phyloP scores from a whole-genome alignment of 495 filamentous ascomycete species.

The Penicillium subrubescens region DNA sequence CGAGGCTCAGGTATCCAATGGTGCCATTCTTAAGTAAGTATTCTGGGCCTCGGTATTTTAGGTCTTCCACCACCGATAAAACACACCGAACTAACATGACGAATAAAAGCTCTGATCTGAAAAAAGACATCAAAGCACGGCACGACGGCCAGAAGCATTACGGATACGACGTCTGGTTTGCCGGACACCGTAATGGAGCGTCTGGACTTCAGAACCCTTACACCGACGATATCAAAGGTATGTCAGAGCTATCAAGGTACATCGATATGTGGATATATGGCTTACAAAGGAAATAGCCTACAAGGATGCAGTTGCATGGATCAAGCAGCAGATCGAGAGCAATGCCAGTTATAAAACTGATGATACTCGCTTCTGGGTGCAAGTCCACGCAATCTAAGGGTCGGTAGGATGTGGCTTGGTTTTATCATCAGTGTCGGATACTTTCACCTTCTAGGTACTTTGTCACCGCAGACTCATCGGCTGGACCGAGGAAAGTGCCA shows the following conservation, averaged over 20 bases:
- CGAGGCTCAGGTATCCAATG: conserved; percentile 21
- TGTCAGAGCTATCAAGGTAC: background rate
- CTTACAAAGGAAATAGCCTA: conserved; percentile 20
- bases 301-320: conserved; percentile 29
- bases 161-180: conserved; percentile 31
- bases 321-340: conserved; percentile 33
- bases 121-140: conserved; percentile 30
- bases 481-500: background rate
- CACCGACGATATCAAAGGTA: conserved; percentile 28
- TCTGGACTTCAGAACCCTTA: conserved; percentile 26
- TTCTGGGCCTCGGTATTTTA: background rate
- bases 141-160: conserved; percentile 29
- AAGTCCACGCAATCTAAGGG: conserved; percentile 27
- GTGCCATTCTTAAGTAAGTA: conserved; percentile 33
- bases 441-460: background rate
- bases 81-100: background rate
- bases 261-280: background rate
- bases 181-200: conserved; percentile 31
- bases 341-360: conserved; percentile 23
- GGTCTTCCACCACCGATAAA: background rate
- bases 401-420: background rate
- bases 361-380: conserved; percentile 32
- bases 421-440: background rate
- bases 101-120: conserved; percentile 19
- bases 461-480: background rate